These are phyloP conservation scores for Rhizopogon vulgaris DNA, from an alignment of 768 basidiomycete species.

Conservation along the genomic window DNA sequence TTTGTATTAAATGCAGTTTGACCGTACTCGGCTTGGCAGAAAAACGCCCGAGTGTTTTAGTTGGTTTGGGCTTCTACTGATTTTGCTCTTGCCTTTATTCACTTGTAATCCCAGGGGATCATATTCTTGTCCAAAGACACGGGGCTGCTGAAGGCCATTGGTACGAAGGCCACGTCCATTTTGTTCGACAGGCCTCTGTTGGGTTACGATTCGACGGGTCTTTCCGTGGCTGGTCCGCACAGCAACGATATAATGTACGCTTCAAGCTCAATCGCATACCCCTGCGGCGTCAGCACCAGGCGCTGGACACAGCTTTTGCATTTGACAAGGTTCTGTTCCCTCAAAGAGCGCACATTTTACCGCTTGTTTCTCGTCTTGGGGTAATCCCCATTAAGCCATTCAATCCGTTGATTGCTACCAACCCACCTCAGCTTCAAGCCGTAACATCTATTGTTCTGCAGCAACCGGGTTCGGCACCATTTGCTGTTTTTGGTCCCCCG, in stretches of 20 bases:
- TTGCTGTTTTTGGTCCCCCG: slow-evolving; percentile 59
- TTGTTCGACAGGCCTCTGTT: slow-evolving; percentile 35
- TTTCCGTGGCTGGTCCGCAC: slow-evolving; percentile 26
- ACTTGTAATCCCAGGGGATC: slow-evolving; percentile 18
- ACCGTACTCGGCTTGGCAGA: slow-evolving; percentile 51
- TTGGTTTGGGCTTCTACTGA: slow-evolving; percentile 40
- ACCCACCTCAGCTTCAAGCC: slow-evolving; percentile 43
- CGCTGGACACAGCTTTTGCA: slow-evolving; percentile 33
- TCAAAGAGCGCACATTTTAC: slow-evolving; percentile 2
- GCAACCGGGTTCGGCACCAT: slow-evolving; percentile 43
- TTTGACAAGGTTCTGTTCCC: slow-evolving; percentile 46
- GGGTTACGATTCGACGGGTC: slow-evolving; percentile 39
- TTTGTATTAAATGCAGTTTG: slow-evolving; percentile 27
- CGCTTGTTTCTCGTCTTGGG: not conserved
- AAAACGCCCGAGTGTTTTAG: slow-evolving; percentile 51
- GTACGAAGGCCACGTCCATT: slow-evolving; percentile 42
- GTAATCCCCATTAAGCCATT: slow-evolving; percentile 16
- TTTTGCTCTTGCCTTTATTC: slow-evolving; percentile 2
- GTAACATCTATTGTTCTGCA: slow-evolving; percentile 40
- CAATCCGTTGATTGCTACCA: slow-evolving; percentile 40
- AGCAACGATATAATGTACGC: slow-evolving; percentile 40
- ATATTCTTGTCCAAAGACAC: slow-evolving; percentile 19
- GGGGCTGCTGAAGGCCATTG: slow-evolving; percentile 15
- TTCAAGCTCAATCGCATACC: slow-evolving; percentile 53
- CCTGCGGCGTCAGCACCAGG: slow-evolving; percentile 50